Evolutionary conservation across 345 rosid species (phyloP).

Genomic region (Microthlaspi erraticum): DNA sequence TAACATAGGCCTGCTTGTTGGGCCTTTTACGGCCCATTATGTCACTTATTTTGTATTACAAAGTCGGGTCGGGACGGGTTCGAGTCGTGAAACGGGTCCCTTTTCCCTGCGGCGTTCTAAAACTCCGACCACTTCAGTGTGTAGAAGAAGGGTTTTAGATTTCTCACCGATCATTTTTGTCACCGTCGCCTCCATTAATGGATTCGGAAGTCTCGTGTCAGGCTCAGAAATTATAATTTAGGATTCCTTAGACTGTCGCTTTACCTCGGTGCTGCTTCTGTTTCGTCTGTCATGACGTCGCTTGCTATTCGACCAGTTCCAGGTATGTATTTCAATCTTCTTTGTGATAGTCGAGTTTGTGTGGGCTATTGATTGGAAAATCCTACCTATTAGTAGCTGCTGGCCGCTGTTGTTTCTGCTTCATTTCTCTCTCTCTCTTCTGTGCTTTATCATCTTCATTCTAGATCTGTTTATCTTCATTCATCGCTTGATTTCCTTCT

Average conservation of each 20-base stretch:
- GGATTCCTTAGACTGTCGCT: slow-evolving; percentile 30
- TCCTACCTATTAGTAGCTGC: slow-evolving; percentile 35
- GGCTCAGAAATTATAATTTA: neutral
- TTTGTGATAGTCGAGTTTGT: neutral
- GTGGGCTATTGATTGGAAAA: slow-evolving; percentile 28
- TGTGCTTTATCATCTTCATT: slow-evolving; percentile 27
- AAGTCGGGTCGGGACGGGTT: neutral
- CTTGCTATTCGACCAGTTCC: slow-evolving; percentile 29
- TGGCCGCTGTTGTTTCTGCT: slow-evolving; percentile 39
- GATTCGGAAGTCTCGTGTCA: neutral
- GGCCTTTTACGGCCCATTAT: neutral
- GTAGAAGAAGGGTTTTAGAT: slow-evolving; percentile 10
- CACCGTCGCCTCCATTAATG: neutral
- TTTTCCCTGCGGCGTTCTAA: slow-evolving; percentile 24
- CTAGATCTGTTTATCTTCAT: slow-evolving; percentile 21
- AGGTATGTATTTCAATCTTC: slow-evolving; percentile 3
- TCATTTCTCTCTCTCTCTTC: slow-evolving; percentile 8
- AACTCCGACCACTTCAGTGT: slow-evolving; percentile 28
- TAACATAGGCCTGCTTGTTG: neutral
- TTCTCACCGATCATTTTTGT: neutral
- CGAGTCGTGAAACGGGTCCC: slow-evolving; percentile 27
- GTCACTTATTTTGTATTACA: neutral
- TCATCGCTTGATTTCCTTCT: neutral
- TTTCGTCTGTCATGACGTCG: slow-evolving; percentile 35
- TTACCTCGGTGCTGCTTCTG: slow-evolving; percentile 15